Base-by-base conservation (phyloP, 1,139 yeast genomes). In the Candida labiduridarum region DNA sequence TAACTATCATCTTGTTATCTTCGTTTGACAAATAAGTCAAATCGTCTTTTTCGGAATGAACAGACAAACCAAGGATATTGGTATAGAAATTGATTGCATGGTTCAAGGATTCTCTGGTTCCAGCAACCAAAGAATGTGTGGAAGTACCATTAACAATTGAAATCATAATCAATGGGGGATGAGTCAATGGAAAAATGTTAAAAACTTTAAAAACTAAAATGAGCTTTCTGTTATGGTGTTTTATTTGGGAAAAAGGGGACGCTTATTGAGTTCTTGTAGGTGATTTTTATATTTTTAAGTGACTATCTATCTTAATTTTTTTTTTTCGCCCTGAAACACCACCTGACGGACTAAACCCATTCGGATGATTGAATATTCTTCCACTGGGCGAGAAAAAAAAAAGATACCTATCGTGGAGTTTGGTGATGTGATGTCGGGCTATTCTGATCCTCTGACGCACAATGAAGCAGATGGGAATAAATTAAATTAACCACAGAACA, bases 71-170 rank as follows among this genome's bases (percentile, higher is more conserved):
- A 18, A 81, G 62, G 11, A 76, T 51, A 47, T 71, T 65, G 47
- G 74, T 67, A 61, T 83, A 84, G 62, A 83, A 84, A 19, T 63
- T 59, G 34, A 74, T 62, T 4, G 84, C 74, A 38, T 71, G 59
- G 18, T 67, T 57, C 41, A 74, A 70, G 9, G 74, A 61, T 25
- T 59, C 60, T 18, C 59, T 56, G 42, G 71, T 66, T 6, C 78
- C 69, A 7, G 85, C 84, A 56, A 65, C 65, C 41, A 80, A 67
- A 35, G 74, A 66, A 49, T 79, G 68, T 52, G 72, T 71, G 29
- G 84, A 71, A 25, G 80, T 71, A 14, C 85, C 85, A 60, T 80
- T 81, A 51, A 83, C 77, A 50, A 81, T 58, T 33, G 81, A 67
- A 44, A 48, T 41, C 53, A 52, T 52, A 30, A 15, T 27, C 34